Conservation (phyloP, 176 grass and related monocot genomes). For the Oryza meyeriana region DNA sequence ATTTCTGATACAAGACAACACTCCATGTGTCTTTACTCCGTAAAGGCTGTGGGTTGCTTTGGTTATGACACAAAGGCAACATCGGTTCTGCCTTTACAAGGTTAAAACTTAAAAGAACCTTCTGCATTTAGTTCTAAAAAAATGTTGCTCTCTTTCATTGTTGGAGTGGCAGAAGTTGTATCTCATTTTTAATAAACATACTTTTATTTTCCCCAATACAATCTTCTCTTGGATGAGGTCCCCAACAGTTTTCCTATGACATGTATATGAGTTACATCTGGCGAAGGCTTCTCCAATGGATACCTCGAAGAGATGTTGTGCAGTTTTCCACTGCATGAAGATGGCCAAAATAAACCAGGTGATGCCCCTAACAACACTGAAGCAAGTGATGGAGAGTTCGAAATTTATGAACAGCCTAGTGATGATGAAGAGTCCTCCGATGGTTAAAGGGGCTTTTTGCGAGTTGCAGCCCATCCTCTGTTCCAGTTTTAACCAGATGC, state of each 20-base stretch:
- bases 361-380: conserved; percentile 27
- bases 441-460: conserved; percentile 6
- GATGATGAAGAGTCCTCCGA: conserved; percentile 49
- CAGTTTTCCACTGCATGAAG: conserved; percentile 52
- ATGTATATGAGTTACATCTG: conserved; percentile 34
- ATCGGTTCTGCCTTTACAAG: not conserved
- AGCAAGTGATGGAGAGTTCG: conserved; percentile 69
- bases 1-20: not conserved
- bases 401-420: conserved; percentile 83
- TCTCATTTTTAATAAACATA: not conserved
- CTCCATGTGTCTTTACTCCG: not conserved
- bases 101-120: not conserved
- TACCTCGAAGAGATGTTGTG: conserved; percentile 75
- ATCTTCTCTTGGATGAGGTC: not conserved
- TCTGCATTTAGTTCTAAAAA: not conserved
- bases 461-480: not conserved
- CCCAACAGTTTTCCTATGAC: conserved; percentile 38
- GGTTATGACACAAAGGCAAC: not conserved
- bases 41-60: not conserved
- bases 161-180: not conserved
- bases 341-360: conserved; percentile 15
- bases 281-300: conserved; percentile 58
- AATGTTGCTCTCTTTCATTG: not conserved
- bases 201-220: not conserved
- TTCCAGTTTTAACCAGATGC: not conserved